Conservation (phyloP, 306 rosid genomes). For the Gastrolobium villosum region DNA sequence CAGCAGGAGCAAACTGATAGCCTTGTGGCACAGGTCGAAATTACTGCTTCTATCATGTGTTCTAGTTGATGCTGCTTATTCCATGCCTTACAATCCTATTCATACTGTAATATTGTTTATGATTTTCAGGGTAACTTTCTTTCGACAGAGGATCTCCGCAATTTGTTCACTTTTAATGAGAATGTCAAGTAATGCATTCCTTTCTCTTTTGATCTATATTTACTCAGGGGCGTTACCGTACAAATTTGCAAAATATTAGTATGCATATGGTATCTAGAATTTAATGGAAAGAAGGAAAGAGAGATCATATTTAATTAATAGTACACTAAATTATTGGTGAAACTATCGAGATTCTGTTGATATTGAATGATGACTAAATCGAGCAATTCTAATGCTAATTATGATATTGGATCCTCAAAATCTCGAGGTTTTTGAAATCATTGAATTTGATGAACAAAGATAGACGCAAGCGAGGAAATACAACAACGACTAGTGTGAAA, state of each 20-base stretch:
- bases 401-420: not conserved
- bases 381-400: constrained; percentile 4
- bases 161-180: constrained; percentile 88
- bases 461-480: not conserved
- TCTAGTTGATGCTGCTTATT: constrained; percentile 43
- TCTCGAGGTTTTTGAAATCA: constrained; percentile 10
- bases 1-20: constrained; percentile 81
- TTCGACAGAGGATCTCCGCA: constrained; percentile 90
- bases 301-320: constrained; percentile 9
- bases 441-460: constrained; percentile 9
- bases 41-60: constrained; percentile 43
- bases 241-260: constrained; percentile 16
- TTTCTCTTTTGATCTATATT: constrained; percentile 28
- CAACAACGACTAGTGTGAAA: not conserved
- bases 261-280: constrained; percentile 28
- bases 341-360: constrained; percentile 1
- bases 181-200: constrained; percentile 65
- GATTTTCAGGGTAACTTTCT: constrained; percentile 75
- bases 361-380: constrained; percentile 19
- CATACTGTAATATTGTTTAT: constrained; percentile 21
- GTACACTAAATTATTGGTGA: constrained; percentile 7
- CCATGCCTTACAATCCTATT: constrained; percentile 36
- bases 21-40: constrained; percentile 65
- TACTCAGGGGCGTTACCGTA: not conserved
- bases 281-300: constrained; percentile 15